phyloP scores from a whole-genome alignment of 2,329 filamentous ascomycete species.

The Aspergillus flavus region DNA sequence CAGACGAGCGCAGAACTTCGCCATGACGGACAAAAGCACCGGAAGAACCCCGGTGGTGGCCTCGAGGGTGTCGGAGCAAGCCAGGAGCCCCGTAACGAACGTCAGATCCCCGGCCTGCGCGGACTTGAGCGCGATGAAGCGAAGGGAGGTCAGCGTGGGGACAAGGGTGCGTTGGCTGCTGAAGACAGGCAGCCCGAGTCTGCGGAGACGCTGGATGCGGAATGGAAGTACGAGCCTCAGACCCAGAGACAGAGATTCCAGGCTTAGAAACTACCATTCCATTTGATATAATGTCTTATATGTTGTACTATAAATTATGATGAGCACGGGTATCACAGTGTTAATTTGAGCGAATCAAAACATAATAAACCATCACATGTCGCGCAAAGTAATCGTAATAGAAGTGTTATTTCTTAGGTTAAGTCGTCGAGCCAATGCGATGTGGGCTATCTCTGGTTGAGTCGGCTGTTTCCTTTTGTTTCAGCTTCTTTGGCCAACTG shows the following conservation, averaged over 20 bases:
- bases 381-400: background rate
- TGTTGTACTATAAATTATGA: conserved; percentile 7
- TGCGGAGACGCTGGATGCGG: conserved; percentile 29
- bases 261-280: background rate
- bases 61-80: conserved; percentile 48
- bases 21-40: conserved; percentile 48
- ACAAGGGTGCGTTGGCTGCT: conserved; percentile 34
- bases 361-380: background rate
- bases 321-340: conserved; percentile 12
- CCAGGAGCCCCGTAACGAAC: conserved; percentile 25
- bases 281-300: background rate
- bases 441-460: conserved; percentile 6
- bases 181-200: conserved; percentile 33
- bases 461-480: conserved; percentile 9
- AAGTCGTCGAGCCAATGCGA: conserved; percentile 9
- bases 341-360: conserved; percentile 4
- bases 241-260: conserved; percentile 25
- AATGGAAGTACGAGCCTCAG: conserved; percentile 32
- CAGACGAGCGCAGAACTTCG: conserved; percentile 52
- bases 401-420: background rate
- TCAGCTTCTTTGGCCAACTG: conserved; percentile 82
- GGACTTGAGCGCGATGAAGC: conserved; percentile 32
- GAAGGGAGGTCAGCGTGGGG: conserved; percentile 22
- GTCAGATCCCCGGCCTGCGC: conserved; percentile 29
- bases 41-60: conserved; percentile 47